Conservation (phyloP, 179 eudicot species). For the Beta corolliflora region DNA sequence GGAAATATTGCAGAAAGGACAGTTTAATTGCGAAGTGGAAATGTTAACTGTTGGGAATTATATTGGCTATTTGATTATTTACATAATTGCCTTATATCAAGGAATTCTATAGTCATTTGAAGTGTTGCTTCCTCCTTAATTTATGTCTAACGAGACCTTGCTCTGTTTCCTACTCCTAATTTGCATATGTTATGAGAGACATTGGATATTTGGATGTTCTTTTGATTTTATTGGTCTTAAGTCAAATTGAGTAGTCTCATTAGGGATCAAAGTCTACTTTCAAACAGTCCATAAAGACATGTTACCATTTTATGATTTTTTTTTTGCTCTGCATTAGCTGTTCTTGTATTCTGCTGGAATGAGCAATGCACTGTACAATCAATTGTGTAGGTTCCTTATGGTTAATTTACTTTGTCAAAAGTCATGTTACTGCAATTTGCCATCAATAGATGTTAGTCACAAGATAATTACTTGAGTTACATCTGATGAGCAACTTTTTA, state of each 20-base stretch:
- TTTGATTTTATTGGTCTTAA: no score
- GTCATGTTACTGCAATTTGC: not conserved
- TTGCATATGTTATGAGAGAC: not conserved
- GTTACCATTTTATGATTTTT: not conserved
- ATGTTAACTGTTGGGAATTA: not conserved
- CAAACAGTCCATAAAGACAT: not conserved
- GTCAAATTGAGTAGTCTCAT: no score
- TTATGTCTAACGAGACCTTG: not conserved
- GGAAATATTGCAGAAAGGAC: not conserved
- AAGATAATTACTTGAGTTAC: not conserved
- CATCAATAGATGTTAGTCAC: not conserved
- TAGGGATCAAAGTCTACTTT: not conserved
- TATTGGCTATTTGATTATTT: not conserved
- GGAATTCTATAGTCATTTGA: not conserved
- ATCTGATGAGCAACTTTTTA: not conserved
- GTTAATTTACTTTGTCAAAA: no score
- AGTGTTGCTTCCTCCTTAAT: not conserved
- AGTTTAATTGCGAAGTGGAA: not conserved
- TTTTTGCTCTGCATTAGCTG: not conserved
- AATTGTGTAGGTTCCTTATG: no score
- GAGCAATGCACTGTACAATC: not conserved
- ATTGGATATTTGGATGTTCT: not conserved
- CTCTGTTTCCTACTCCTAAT: not conserved
- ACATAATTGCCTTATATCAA: no score
- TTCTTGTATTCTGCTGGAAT: not conserved